Base-by-base conservation (phyloP, 352 stramenopile species). In the Pythium phragmiticola region DNA sequence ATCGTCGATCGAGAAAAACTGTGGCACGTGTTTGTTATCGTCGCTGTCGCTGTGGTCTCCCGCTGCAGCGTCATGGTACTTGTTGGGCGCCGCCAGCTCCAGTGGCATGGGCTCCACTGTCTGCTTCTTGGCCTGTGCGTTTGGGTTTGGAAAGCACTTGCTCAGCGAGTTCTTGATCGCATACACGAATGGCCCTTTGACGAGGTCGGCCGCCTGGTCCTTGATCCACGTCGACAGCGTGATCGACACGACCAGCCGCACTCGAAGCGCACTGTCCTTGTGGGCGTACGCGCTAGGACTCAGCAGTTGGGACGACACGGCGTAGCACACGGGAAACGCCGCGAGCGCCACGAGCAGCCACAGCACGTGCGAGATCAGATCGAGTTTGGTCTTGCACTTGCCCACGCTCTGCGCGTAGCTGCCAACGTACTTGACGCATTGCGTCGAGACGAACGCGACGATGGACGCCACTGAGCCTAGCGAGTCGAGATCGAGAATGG, bases 201-300 rank as follows among this genome's bases (percentile, higher is more conserved):
- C 48, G 13, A 54, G 13, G 16, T 54, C 48, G 13, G 14, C 7
- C 14, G 13, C 26, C 14, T 54, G 48, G 28, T 54, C 48, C 39
- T 54, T 54, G 28, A 54, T 54, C 48, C 48, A 54, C 26, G 48
- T 54, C 8, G 48, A 54, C 14, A 54, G 48, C 48, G 48, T 54
- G 14, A 54, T 19, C 21, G 48, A 37, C 48, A 54, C 48, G 48
- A 54, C 48, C 26, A 39, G 17, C 26, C 48, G 48, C 48, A 54
- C 48, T 23, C 48, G 48, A 8, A 54, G 28, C 48, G 23, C 8
- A 9, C 26, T 36, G 12, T 30, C 28, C 17, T 54, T 54, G 28
- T 54, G 28, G 28, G 41, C 48, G 48, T 54, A 54, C 48, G 48
- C 48, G 14, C 14, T 19, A 1, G 48, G 7, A 26, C 48, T 54